A percentile compares a stretch with the other conserved stretches of the same genome.
These are phyloP conservation scores for Claviceps lovelessii DNA, from an alignment of 2,329 filamentous ascomycete genomes.

Conservation along the genomic window DNA sequence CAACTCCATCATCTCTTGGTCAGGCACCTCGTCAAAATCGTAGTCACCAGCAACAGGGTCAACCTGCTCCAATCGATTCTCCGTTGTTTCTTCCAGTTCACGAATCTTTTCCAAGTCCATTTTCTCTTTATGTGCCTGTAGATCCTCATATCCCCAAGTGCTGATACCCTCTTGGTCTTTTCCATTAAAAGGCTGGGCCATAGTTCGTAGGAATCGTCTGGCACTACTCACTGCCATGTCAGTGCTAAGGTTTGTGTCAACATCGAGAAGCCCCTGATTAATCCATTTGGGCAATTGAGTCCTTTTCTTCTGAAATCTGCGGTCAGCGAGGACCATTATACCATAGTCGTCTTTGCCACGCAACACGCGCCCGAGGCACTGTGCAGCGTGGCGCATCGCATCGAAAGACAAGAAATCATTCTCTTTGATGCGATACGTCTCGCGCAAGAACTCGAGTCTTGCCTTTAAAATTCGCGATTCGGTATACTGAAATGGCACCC, in stretches of 20 bases:
- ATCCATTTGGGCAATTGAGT: constrained; percentile 94
- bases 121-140: constrained; percentile 66
- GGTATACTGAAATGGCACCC: constrained; percentile 96
- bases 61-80: constrained; percentile 12
- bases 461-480: constrained; percentile 95
- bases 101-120: constrained; percentile 53
- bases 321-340: constrained; percentile 97
- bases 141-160: constrained; percentile 72
- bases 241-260: constrained; percentile 79
- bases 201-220: constrained; percentile 75
- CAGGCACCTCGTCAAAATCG: constrained; percentile 37
- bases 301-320: constrained; percentile 83
- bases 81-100: constrained; percentile 37
- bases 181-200: constrained; percentile 78
- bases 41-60: constrained; percentile 24
- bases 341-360: constrained; percentile 97
- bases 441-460: constrained; percentile 84
- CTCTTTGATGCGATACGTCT: constrained; percentile 91
- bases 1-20: constrained; percentile 42
- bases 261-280: constrained; percentile 69
- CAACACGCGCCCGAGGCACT: constrained; percentile 87
- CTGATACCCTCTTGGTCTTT: constrained; percentile 84
- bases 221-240: constrained; percentile 88
- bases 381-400: constrained; percentile 96
- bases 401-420: constrained; percentile 98